Base-by-base conservation (phyloP, 768 basidiomycete genomes). In the Kwoniella dendrophila region DNA sequence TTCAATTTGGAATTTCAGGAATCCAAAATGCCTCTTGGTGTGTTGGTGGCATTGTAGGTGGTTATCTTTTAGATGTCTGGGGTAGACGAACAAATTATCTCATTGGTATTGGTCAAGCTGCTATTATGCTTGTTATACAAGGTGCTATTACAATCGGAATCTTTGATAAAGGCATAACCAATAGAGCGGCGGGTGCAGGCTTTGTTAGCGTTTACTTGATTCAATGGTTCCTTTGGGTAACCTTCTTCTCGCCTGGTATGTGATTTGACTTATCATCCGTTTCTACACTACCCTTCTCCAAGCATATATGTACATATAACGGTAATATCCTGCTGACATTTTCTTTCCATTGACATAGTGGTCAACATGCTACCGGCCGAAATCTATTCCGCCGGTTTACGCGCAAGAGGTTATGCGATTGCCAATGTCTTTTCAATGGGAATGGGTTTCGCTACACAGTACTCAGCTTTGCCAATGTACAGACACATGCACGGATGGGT, bases 341-440 rank as follows among this genome's bases (percentile, higher is more conserved):
- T 24, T 27, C 34, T 10, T 29, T 34, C 7, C 16, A 11, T 34
- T 12, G 0, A 26, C 0, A 12, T 40, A 65, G 67, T 70, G 24
- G 69, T 70, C 45, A 70, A 70, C 52, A 70, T 70, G 69, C 56
- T 70, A 16, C 69, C 69, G 14, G 69, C 69, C 26, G 69, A 70
- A 52, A 63, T 70, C 53, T 70, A 66, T 54, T 70, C 69, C 12
- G 69, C 69, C 4, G 69, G 69, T 41, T 66, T 70, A 12, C 38
- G 69, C 26, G 69, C 69, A 16, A 36, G 69, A 26, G 69, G 69
- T 10, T 70, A 70, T 49, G 69, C 69, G 2, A 70, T 70, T 22
- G 58, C 69, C 30, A 70, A 70, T 58, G 53, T 70, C 59, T 67
- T 67, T 26, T 70, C 69, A 4, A 70, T 70, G 69, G 69, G 59